A percentile compares a stretch with the other conserved stretches of the same genome.
Conservation (phyloP, 2,329 filamentous ascomycete genomes). For the Cercospora sp. region DNA sequence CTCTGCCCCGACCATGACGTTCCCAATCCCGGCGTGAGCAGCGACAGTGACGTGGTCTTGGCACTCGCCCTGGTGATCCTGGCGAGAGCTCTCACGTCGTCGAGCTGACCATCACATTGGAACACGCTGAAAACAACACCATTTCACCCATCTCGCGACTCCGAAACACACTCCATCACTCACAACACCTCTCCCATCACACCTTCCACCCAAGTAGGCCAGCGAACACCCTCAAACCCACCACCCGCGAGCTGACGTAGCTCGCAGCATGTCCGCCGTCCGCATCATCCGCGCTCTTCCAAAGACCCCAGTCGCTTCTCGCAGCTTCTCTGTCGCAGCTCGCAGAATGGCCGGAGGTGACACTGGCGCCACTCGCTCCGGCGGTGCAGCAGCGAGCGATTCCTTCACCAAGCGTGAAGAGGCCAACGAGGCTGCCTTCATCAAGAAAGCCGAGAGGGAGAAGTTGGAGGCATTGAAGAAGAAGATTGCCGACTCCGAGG, state of each 20-base stretch:
- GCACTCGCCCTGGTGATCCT: not conserved
- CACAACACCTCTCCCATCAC: not conserved
- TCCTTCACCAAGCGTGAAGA: slow-evolving; percentile 90
- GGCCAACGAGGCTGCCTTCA: slow-evolving; percentile 80
- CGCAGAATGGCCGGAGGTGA: slow-evolving; percentile 48
- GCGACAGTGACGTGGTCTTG: slow-evolving; percentile 8
- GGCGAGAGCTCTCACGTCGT: slow-evolving; percentile 11
- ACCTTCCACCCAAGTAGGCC: slow-evolving; percentile 4
- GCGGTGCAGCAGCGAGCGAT: slow-evolving; percentile 62
- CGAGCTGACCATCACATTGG: slow-evolving; percentile 2
- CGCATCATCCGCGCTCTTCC: slow-evolving; percentile 44
- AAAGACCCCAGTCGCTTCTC: slow-evolving; percentile 37
- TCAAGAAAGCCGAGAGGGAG: slow-evolving; percentile 83
- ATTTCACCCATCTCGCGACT: not conserved
- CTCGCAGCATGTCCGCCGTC: slow-evolving; percentile 32
- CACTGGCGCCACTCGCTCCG: slow-evolving; percentile 45
- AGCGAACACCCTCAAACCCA: not conserved
- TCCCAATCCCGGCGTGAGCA: not conserved
- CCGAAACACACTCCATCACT: not conserved
- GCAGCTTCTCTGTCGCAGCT: slow-evolving; percentile 46
- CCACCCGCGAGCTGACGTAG: slow-evolving; percentile 1
- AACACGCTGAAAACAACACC: slow-evolving; percentile 6
- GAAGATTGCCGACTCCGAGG: slow-evolving; percentile 38
- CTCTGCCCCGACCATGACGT: not conserved
- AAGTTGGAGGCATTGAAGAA: slow-evolving; percentile 57